A percentile compares a stretch with the other conserved stretches of the same genome.
Conservation (phyloP, 2,329 filamentous ascomycete species). For the Hymenotorrendiella dingleyae region DNA sequence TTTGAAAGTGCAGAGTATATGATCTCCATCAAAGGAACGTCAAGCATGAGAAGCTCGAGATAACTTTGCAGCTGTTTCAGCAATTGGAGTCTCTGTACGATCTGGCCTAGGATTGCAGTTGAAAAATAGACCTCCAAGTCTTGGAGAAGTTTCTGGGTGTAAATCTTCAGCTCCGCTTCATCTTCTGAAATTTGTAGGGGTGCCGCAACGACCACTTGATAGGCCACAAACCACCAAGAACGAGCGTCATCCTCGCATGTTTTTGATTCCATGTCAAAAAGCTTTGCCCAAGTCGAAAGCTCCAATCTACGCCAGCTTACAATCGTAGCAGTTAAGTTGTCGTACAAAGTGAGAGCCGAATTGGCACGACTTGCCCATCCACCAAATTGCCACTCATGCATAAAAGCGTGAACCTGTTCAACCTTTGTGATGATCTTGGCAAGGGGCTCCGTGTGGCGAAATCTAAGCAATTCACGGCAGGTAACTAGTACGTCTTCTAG, state of each 20-base stretch:
- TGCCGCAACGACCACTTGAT: conserved; percentile 77
- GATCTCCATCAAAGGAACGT: conserved; percentile 51
- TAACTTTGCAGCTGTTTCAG: conserved; percentile 61
- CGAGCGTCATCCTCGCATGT: conserved; percentile 73
- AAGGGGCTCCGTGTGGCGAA: conserved; percentile 75
- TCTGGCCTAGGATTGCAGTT: conserved; percentile 77
- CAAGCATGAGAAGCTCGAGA: conserved; percentile 52
- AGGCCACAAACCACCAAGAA: conserved; percentile 95
- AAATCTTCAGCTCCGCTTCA: conserved; percentile 52
- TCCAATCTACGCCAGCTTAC: conserved; percentile 89
- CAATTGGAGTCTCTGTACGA: conserved; percentile 63
- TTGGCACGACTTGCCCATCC: conserved; percentile 80
- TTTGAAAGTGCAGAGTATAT: conserved; percentile 65
- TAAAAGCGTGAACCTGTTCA: conserved; percentile 77
- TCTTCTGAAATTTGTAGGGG: conserved; percentile 61
- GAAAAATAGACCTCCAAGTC: conserved; percentile 76
- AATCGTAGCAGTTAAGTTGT: conserved; percentile 72
- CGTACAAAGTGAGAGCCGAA: conserved; percentile 63
- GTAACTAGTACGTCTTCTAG: conserved; percentile 71
- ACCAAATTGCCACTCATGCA: conserved; percentile 89
- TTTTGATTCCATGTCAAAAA: conserved; percentile 77
- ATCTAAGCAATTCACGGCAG: conserved; percentile 68
- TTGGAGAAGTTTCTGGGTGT: conserved; percentile 64
- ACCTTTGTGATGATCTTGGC: conserved; percentile 80
- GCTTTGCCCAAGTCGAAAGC: conserved; percentile 81